phyloP scores from a whole-genome alignment of 257 asterid species.

The Rauvolfia tetraphylla region DNA sequence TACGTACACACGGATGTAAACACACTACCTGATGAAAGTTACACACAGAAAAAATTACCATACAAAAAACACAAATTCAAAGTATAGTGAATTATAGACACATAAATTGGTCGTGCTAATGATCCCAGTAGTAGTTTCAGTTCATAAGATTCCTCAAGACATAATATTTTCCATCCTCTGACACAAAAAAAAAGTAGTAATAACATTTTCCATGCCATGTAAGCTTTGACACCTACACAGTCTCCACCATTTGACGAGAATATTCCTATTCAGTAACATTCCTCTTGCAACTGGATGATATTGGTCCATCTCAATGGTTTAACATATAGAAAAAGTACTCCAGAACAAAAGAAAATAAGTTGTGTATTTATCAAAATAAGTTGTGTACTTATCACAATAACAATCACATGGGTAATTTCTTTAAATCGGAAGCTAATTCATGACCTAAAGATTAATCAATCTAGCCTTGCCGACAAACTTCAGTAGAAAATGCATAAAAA shows the following conservation, averaged over 20 bases:
- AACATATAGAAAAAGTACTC: not conserved
- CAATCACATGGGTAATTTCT: not conserved
- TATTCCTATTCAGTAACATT: not conserved
- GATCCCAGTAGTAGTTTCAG: not conserved
- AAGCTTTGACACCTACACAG: not conserved
- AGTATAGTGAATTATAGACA: not conserved
- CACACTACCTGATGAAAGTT: not conserved
- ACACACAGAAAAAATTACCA: not conserved
- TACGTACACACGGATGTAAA: not conserved
- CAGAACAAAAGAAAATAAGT: not conserved
- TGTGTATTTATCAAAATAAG: not conserved
- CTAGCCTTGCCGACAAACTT: conserved; percentile 3
- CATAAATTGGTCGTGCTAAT: not conserved
- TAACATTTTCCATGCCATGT: not conserved
- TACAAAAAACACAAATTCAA: not conserved
- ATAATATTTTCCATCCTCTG: not conserved
- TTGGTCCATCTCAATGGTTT: not conserved
- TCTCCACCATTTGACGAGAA: not conserved
- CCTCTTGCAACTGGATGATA: not conserved
- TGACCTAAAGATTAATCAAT: not conserved
- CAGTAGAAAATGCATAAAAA: not conserved
- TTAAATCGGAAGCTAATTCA: not conserved
- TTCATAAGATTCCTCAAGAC: not conserved
- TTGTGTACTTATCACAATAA: not conserved
- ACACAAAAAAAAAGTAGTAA: no score